A percentile compares a stretch with the other conserved stretches of the same genome.
Conservation (phyloP, 805 yeast species). For the Zygoascus bituminiphila region DNA sequence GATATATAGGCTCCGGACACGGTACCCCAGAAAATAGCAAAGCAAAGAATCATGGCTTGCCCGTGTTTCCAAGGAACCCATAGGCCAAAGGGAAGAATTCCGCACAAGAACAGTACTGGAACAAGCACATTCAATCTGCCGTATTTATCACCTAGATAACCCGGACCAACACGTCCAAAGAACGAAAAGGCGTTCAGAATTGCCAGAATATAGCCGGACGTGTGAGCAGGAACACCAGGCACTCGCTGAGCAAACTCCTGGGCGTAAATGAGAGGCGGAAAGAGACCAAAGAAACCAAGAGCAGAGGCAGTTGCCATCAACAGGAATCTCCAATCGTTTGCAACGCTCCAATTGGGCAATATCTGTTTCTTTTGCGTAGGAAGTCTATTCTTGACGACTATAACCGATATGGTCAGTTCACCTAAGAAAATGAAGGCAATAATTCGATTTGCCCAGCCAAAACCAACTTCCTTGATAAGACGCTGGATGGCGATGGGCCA, state of each 20-base stretch:
- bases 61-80: constrained; percentile 14
- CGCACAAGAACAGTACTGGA: constrained; percentile 26
- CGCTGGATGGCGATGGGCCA: constrained; percentile 38
- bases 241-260: constrained; percentile 21
- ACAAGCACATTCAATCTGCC: constrained; percentile 39
- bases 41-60: constrained; percentile 19
- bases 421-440: constrained; percentile 36
- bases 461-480: constrained; percentile 39
- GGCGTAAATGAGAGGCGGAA: constrained; percentile 27
- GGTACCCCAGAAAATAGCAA: constrained; percentile 30
- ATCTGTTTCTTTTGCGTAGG: constrained; percentile 5
- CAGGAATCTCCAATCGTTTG: constrained; percentile 20
- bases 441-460: constrained; percentile 45
- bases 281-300: constrained; percentile 21
- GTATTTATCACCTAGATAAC: constrained; percentile 37
- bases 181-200: constrained; percentile 30
- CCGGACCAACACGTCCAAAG: constrained; percentile 43
- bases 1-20: constrained; percentile 32
- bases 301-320: constrained; percentile 13
- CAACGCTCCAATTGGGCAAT: constrained; percentile 20
- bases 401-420: constrained; percentile 4
- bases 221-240: constrained; percentile 15
- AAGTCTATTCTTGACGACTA: constrained; percentile 7
- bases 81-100: constrained; percentile 23
- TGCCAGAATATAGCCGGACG: constrained; percentile 24